A percentile compares a stretch with the other conserved stretches of the same genome.
Conservation (phyloP, 768 basidiomycete genomes). For the Kwoniella pini region DNA sequence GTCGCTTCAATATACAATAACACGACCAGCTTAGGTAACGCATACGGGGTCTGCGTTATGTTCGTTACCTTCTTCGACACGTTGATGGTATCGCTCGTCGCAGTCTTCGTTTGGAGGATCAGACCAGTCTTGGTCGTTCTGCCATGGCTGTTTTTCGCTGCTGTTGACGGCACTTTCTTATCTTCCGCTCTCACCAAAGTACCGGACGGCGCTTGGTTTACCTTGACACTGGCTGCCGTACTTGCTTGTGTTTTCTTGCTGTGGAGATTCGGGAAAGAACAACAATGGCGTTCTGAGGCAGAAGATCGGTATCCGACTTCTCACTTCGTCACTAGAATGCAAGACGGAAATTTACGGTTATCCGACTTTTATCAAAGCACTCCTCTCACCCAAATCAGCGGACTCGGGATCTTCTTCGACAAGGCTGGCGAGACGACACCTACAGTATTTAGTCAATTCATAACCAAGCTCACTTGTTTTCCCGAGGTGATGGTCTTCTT, state of each 20-base stretch:
- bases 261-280: slow-evolving; percentile 2
- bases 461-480: neutral
- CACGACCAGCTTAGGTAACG: slow-evolving; percentile 1
- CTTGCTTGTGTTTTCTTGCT: neutral
- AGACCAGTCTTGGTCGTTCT: neutral
- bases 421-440: neutral
- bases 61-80: slow-evolving; percentile 11
- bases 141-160: neutral
- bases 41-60: slow-evolving; percentile 10
- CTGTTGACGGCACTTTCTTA: neutral
- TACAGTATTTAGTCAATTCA: slow-evolving; percentile 3
- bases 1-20: neutral
- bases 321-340: neutral
- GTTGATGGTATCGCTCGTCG: neutral
- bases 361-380: neutral
- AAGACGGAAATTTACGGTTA: neutral
- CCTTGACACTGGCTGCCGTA: neutral
- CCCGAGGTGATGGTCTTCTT: slow-evolving; percentile 1
- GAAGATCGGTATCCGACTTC: neutral
- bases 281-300: slow-evolving; percentile 2
- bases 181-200: slow-evolving; percentile 2
- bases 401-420: slow-evolving; percentile 4
- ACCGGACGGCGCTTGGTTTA: slow-evolving; percentile 9
- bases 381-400: neutral
- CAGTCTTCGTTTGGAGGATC: neutral